Conservation (phyloP, 441 rosid genomes). For the Populus trichocarpa region DNA sequence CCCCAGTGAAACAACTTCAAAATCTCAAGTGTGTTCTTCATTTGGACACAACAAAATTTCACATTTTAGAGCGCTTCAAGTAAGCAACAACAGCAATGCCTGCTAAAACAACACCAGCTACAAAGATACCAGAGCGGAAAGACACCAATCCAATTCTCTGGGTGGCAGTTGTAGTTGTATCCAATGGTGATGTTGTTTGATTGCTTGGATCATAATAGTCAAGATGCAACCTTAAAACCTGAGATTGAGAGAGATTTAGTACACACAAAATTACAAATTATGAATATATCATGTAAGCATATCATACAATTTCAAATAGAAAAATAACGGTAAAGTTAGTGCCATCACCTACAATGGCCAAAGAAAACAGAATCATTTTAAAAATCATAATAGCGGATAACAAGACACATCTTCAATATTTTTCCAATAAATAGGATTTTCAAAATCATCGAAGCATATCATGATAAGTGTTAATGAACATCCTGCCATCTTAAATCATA, state of each 20-base stretch:
- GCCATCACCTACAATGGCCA: no score
- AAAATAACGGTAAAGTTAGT: not conserved
- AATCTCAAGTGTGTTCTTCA: not conserved
- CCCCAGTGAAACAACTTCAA: not conserved
- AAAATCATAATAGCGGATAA: no score
- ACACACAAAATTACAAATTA: not conserved
- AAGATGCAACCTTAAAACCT: conserved; percentile 77
- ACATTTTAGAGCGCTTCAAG: conserved; percentile 56
- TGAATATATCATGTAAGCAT: not conserved
- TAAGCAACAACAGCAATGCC: conserved; percentile 56
- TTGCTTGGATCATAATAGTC: conserved; percentile 46
- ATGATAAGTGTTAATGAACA: not conserved
- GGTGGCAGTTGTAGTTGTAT: conserved; percentile 8
- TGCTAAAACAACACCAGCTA: conserved; percentile 58
- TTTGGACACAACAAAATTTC: conserved; percentile 11
- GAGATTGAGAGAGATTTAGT: not conserved
- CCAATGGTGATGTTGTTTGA: conserved; percentile 26
- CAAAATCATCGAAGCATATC: not conserved
- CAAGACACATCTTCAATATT: not conserved
- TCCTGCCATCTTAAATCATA: not conserved
- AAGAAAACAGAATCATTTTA: no score
- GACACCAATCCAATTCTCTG: conserved; percentile 31
- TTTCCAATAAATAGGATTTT: not conserved
- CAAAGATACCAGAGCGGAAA: conserved; percentile 42
- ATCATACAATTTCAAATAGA: not conserved